Evolutionary conservation across 805 yeast genomes (phyloP).

Genomic region (Grigorovia jiainica): DNA sequence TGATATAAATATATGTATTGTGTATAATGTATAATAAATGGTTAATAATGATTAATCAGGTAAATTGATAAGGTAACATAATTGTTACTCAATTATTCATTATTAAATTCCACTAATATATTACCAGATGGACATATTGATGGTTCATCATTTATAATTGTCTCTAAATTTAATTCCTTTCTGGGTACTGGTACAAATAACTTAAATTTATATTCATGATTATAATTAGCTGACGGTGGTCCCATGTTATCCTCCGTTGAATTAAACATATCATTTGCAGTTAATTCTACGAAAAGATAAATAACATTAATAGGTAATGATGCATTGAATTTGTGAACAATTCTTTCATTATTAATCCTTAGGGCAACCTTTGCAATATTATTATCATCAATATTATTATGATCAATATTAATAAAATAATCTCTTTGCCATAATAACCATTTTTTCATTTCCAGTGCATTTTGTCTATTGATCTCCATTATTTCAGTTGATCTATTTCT

Average conservation of each 20-base stretch:
- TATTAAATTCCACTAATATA: slow-evolving; percentile 38
- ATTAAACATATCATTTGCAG: slow-evolving; percentile 22
- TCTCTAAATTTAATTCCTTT: slow-evolving; percentile 30
- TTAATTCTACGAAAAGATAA: slow-evolving; percentile 60
- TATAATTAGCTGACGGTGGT: slow-evolving; percentile 31
- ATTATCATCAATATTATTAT: slow-evolving; percentile 17
- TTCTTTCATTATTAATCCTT: slow-evolving; percentile 55
- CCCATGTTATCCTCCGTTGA: slow-evolving; percentile 15
- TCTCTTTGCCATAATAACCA: slow-evolving; percentile 45
- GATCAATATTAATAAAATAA: slow-evolving; percentile 27
- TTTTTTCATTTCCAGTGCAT: slow-evolving; percentile 21
- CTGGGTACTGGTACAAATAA: slow-evolving; percentile 53
- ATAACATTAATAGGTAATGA: slow-evolving; percentile 48
- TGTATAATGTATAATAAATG: background rate
- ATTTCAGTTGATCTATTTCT: slow-evolving; percentile 27
- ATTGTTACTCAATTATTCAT: too few relatives aligned
- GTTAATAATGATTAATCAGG: too few relatives aligned
- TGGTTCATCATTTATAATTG: slow-evolving; percentile 34
- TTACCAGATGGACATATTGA: slow-evolving; percentile 58
- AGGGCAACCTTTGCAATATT: slow-evolving; percentile 57
- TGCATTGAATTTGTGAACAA: slow-evolving; percentile 40
- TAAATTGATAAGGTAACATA: too few relatives aligned
- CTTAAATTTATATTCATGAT: slow-evolving; percentile 40
- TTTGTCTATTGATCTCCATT: slow-evolving; percentile 18
- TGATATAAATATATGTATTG: background rate